A percentile compares a stretch with the other conserved stretches of the same genome.
Conservation (phyloP, 768 basidiomycete genomes). For the Austroboletus eburneus region DNA sequence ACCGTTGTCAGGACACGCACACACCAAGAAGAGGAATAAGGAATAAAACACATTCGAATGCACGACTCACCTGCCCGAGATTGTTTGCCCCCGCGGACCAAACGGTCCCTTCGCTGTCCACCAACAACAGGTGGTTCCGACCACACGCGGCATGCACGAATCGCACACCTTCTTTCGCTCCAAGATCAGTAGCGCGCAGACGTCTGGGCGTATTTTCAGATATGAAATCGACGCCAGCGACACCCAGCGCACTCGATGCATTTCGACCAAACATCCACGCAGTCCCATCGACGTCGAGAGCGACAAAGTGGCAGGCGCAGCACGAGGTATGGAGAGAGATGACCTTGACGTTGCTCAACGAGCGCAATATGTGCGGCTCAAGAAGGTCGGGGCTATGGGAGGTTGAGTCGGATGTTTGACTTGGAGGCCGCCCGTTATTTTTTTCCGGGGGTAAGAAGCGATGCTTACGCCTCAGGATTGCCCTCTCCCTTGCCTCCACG, state of each 20-base stretch:
- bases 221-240: conserved; percentile 49
- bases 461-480: conserved; percentile 34
- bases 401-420: not conserved
- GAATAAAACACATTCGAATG: not conserved
- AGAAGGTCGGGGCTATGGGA: conserved; percentile 72
- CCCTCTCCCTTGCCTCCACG: conserved; percentile 46
- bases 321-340: conserved; percentile 74
- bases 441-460: not conserved
- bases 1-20: too few species aligned
- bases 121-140: conserved; percentile 75
- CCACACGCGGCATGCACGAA: conserved; percentile 86
- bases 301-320: conserved; percentile 71
- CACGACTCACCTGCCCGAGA: conserved; percentile 64
- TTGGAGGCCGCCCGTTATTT: not conserved
- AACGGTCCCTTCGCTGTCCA: conserved; percentile 74
- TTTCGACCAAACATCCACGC: conserved; percentile 93
- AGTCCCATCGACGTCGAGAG: conserved; percentile 65
- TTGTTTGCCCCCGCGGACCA: conserved; percentile 85
- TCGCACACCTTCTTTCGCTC: conserved; percentile 50
- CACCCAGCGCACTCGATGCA: conserved; percentile 63
- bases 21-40: too few species aligned
- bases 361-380: conserved; percentile 86
- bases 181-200: conserved; percentile 55
- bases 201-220: conserved; percentile 73
- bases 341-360: conserved; percentile 74